A percentile compares a stretch with the other conserved stretches of the same genome.
Evolutionary conservation across 2,329 filamentous ascomycete species (phyloP).

Genomic region (Penicillium sp.): DNA sequence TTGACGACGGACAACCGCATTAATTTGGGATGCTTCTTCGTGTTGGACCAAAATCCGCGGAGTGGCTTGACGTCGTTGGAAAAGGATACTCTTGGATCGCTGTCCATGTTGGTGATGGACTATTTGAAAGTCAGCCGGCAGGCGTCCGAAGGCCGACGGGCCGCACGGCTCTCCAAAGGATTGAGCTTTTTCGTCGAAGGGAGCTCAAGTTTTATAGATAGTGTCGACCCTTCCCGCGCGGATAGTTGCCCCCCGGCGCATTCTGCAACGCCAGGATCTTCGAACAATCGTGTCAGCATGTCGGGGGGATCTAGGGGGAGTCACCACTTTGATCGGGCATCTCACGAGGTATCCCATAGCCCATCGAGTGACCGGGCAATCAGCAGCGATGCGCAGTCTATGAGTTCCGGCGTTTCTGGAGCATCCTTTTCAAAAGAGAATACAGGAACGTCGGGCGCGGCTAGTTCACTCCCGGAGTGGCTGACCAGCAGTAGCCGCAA

Average conservation of each 20-base stretch:
- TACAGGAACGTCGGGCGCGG: slow-evolving; percentile 28
- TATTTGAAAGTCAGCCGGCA: slow-evolving; percentile 60
- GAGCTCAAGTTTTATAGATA: slow-evolving; percentile 45
- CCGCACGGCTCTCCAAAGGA: slow-evolving; percentile 57
- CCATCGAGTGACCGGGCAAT: slow-evolving; percentile 26
- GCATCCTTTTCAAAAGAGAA: slow-evolving; percentile 31
- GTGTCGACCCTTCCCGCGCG: slow-evolving; percentile 24
- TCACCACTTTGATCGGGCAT: slow-evolving; percentile 24
- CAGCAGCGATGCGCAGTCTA: slow-evolving; percentile 30
- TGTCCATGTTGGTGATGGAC: slow-evolving; percentile 59
- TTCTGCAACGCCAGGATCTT: slow-evolving; percentile 25
- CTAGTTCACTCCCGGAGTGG: slow-evolving; percentile 36
- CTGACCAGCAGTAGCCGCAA: slow-evolving; percentile 31
- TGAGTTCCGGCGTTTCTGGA: slow-evolving; percentile 26
- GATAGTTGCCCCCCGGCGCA: slow-evolving; percentile 19
- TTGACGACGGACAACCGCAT: slow-evolving; percentile 60
- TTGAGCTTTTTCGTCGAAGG: slow-evolving; percentile 58
- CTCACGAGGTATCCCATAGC: slow-evolving; percentile 16
- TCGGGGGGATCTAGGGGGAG: slow-evolving; percentile 25
- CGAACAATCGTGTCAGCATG: slow-evolving; percentile 24
- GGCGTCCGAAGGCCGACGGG: slow-evolving; percentile 54
- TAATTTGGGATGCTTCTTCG: slow-evolving; percentile 62
- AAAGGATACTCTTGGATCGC: slow-evolving; percentile 57
- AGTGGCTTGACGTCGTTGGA: slow-evolving; percentile 43
- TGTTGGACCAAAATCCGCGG: slow-evolving; percentile 60